Evolutionary conservation across 495 filamentous ascomycete species (phyloP).

Genomic region (Thermothielavioides terrestris): DNA sequence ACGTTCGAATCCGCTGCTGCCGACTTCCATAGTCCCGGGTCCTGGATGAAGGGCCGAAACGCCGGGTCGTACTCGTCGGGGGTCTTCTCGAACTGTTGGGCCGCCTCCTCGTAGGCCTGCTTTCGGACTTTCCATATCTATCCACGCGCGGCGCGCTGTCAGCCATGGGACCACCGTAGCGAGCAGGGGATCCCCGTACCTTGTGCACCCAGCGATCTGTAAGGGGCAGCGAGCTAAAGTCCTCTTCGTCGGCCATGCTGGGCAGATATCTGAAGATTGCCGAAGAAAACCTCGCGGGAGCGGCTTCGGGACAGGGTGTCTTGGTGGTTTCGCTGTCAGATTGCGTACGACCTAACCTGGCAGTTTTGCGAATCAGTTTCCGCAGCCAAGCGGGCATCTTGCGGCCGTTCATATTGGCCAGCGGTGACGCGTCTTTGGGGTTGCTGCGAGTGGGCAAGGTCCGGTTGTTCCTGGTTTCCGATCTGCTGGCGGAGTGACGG

Average conservation of each 20-base stretch:
- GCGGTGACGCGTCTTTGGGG: neutral
- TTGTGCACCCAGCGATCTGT: constrained; percentile 83
- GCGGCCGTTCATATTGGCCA: constrained; percentile 11
- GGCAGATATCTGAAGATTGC: neutral
- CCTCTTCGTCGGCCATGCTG: constrained; percentile 68
- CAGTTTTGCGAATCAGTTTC: constrained; percentile 19
- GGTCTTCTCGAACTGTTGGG: constrained; percentile 74
- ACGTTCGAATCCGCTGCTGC: constrained; percentile 95
- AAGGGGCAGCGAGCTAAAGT: constrained; percentile 73
- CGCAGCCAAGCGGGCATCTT: constrained; percentile 11
- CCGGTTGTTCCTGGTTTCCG: neutral
- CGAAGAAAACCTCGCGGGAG: neutral
- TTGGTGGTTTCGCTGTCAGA: neutral
- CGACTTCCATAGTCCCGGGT: constrained; percentile 80
- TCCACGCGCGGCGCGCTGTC: neutral
- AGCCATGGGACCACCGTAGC: neutral
- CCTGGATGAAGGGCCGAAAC: constrained; percentile 78
- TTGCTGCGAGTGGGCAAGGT: neutral
- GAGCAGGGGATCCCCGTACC: constrained; percentile 37
- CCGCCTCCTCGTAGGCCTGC: constrained; percentile 86
- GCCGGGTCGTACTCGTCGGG: constrained; percentile 80
- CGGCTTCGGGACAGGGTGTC: neutral
- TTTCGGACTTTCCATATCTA: constrained; percentile 97
- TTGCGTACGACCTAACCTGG: constrained; percentile 11
- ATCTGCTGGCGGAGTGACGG: neutral